Conservation (phyloP, 2,329 filamentous ascomycete species). For the Aspergillus luchuensis region DNA sequence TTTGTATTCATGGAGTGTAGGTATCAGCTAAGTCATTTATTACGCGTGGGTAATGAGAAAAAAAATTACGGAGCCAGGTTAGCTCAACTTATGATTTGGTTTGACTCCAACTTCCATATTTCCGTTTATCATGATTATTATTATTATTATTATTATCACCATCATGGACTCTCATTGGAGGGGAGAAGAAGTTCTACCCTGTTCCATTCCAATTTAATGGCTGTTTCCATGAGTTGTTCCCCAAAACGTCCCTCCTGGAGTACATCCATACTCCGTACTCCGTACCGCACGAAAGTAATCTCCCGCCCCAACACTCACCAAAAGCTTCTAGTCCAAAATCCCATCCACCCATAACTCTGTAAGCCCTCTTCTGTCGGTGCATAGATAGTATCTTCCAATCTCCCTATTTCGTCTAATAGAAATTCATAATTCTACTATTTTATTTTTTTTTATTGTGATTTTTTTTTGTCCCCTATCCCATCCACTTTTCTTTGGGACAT, state of each 20-base stretch:
- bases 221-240: neutral
- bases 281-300: conserved; percentile 13
- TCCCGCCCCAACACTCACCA: conserved; percentile 30
- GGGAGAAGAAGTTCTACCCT: neutral
- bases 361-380: neutral
- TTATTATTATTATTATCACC: too few relatives aligned
- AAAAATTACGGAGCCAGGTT: too few relatives aligned
- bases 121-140: too few relatives aligned
- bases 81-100: too few relatives aligned
- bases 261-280: neutral
- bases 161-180: neutral
- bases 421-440: conserved; percentile 4
- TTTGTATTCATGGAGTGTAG: too few relatives aligned
- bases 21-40: too few relatives aligned
- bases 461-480: conserved; percentile 21
- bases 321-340: conserved; percentile 12
- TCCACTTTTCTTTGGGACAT: conserved; percentile 16
- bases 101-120: too few relatives aligned
- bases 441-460: conserved; percentile 16
- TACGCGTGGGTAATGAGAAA: too few relatives aligned
- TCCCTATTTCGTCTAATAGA: conserved; percentile 9
- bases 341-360: conserved; percentile 3
- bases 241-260: neutral
- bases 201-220: neutral
- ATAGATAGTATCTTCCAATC: conserved; percentile 10